Evolutionary conservation across 2,329 filamentous ascomycete species (phyloP).

Genomic region (Xylaria sp.): DNA sequence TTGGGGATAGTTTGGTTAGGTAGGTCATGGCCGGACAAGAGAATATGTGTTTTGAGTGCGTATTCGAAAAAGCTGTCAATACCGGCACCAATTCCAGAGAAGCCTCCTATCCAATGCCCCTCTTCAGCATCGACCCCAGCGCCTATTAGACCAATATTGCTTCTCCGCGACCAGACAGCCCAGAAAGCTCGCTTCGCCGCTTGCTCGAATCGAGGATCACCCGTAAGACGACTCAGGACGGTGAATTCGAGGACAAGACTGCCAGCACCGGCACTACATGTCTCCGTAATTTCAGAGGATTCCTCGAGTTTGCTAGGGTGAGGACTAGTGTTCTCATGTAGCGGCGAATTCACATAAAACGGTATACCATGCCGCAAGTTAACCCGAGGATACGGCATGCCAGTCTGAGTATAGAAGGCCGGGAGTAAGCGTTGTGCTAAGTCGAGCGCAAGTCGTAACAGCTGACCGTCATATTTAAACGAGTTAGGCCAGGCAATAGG

Average conservation of each 20-base stretch:
- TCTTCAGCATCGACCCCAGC: conserved; percentile 92
- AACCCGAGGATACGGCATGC: conserved; percentile 92
- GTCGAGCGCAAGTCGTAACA: conserved; percentile 89
- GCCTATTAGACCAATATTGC: conserved; percentile 86
- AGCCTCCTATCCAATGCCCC: conserved; percentile 87
- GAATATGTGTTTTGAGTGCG: conserved; percentile 90
- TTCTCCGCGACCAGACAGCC: conserved; percentile 93
- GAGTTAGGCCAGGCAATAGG: conserved; percentile 79
- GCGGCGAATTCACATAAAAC: conserved; percentile 87
- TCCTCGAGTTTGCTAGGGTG: conserved; percentile 54
- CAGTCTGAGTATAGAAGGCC: conserved; percentile 90
- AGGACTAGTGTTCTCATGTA: conserved; percentile 67
- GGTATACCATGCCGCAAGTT: conserved; percentile 91
- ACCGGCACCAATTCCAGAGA: conserved; percentile 94
- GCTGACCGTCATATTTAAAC: conserved; percentile 86
- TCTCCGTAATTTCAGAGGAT: conserved; percentile 84
- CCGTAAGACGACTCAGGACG: conserved; percentile 86
- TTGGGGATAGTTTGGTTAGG: conserved; percentile 62
- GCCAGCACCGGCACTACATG: conserved; percentile 95
- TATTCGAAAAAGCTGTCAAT: conserved; percentile 99
- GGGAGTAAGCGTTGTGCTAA: conserved; percentile 85
- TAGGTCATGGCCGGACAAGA: conserved; percentile 79
- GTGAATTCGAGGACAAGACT: conserved; percentile 95
- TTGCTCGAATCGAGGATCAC: conserved; percentile 87
- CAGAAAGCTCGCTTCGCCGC: conserved; percentile 93